These are phyloP conservation scores for Marasmius tenuissimus DNA, from an alignment of 1,284 basidiomycete species.

Conservation along the genomic window DNA sequence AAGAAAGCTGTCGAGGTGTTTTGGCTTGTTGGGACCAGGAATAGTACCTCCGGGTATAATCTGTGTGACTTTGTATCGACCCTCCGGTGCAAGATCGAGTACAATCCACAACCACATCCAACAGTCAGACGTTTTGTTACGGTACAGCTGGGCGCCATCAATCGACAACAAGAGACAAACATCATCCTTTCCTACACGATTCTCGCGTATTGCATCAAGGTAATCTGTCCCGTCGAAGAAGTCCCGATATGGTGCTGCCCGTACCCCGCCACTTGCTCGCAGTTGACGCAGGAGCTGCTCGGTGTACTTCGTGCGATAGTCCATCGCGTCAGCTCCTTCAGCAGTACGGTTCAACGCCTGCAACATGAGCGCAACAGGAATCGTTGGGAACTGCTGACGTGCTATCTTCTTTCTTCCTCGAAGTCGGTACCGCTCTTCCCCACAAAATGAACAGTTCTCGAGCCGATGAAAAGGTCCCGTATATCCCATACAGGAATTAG, in stretches of 20 bases:
- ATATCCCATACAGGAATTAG: conserved; percentile 32
- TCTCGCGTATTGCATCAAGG: too few species aligned
- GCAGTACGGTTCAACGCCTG: conserved; percentile 14
- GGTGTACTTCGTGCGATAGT: not conserved
- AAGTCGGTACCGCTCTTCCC: conserved; percentile 23
- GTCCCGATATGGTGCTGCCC: not conserved
- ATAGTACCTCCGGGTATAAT: conserved; percentile 26
- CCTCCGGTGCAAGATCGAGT: conserved; percentile 16
- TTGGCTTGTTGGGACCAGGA: conserved; percentile 30
- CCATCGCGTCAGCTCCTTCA: not conserved
- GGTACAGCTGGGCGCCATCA: conserved; percentile 24
- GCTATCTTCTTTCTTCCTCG: conserved; percentile 8
- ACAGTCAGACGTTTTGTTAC: conserved; percentile 18
- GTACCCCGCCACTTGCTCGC: not conserved
- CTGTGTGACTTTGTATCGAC: conserved; percentile 23
- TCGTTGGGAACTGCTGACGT: conserved; percentile 21
- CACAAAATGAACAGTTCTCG: conserved; percentile 24
- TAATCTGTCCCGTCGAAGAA: not conserved
- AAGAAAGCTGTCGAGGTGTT: conserved; percentile 25
- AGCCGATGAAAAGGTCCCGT: conserved; percentile 28
- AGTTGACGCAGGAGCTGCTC: not conserved
- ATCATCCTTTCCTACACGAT: conserved; percentile 14
- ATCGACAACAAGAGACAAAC: conserved; percentile 18
- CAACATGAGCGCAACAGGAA: conserved; percentile 19
- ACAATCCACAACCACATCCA: conserved; percentile 24